Base-by-base conservation (phyloP, 257 asterid genomes). In the Solanum appendiculatum region DNA sequence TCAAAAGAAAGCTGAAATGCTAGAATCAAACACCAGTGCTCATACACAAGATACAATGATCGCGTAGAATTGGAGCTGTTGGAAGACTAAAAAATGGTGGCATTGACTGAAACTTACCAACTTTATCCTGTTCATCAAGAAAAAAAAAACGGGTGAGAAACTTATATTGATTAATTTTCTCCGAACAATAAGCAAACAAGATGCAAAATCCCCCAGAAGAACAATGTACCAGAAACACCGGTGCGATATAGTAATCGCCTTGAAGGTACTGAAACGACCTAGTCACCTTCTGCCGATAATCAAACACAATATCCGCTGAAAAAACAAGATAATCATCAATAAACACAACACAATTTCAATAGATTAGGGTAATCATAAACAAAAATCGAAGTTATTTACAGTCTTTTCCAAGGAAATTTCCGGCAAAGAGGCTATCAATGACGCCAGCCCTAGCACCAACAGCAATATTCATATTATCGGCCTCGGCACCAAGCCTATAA, bases 401-500 rank as follows among this genome's bases (percentile, higher is more conserved):
- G 86, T 96, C 99, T 95, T 93, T 96, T 75, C 99, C 99, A 86
- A 96, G 99, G 91, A 96, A 96, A 90, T 91, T 93, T 90, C 99
- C 99, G 87, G 96, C 82, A 90, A 96, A 96, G 86, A 96, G 97
- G 75, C 95, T 98, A 58, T 96, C 99, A 33, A 96, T 92, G 77
- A 96, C 90, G 85, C 98, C 99, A 73, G 97, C 98, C 90, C 93
- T 94, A 91, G 99, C 98, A 74, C 99, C 99, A 8, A 96, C 98
- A 3, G 98, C 95, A 37, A 95, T 95, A 74, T 96, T 96, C 99
- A 95, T 93, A 90, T 96, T 96, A 21, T 95, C 98, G n/a, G 99
- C 98, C 88, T 96, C 98, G 8, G 96, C 93, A 1, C 99, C 98
- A 1, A 96, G 98, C 88, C 95, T 88, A 91, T 93, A 96, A 37